A percentile compares a stretch with the other conserved stretches of the same genome.
phyloP scores from a whole-genome alignment of 148 eudicot species.

The Cornus controversa region DNA sequence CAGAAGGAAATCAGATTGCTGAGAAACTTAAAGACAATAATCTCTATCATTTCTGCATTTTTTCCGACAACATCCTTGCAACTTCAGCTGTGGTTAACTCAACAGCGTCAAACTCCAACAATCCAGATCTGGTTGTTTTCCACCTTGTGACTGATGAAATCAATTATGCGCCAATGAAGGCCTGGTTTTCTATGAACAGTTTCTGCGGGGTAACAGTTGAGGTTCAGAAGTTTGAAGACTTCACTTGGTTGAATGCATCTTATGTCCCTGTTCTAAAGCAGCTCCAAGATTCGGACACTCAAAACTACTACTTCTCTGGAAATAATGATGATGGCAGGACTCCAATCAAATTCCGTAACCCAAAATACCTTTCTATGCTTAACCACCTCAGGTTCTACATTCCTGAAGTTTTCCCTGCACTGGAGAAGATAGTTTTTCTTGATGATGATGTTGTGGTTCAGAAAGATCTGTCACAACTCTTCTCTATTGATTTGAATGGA shows the following conservation, averaged over 20 bases:
- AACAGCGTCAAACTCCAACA: constrained; percentile 23
- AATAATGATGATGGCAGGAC: constrained; percentile 11
- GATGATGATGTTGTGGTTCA: constrained; percentile 37
- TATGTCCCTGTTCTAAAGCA: constrained; percentile 27
- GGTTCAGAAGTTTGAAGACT: constrained; percentile 35
- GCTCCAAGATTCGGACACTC: constrained; percentile 22
- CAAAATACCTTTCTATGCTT: constrained; percentile 26
- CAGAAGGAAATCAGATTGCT: constrained; percentile 14
- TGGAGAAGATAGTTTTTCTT: constrained; percentile 30
- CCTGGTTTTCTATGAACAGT: constrained; percentile 28
- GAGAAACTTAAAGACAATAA: constrained; percentile 24
- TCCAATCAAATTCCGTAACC: constrained; percentile 25
- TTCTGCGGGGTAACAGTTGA: constrained; percentile 27
- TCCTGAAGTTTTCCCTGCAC: constrained; percentile 32
- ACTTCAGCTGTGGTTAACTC: constrained; percentile 29
- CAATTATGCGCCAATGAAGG: constrained; percentile 31
- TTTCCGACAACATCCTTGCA: constrained; percentile 33
- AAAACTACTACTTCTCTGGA: constrained; percentile 27
- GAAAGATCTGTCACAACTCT: constrained; percentile 27
- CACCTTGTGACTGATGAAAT: constrained; percentile 32
- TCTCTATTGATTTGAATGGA: constrained; percentile 25
- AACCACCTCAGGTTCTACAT: constrained; percentile 32
- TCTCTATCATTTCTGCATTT: constrained; percentile 30
- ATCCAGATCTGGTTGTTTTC: constrained; percentile 31
- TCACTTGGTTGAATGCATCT: constrained; percentile 32